Base-by-base conservation (phyloP, 2,329 filamentous ascomycete species). In the Alternaria sp. region DNA sequence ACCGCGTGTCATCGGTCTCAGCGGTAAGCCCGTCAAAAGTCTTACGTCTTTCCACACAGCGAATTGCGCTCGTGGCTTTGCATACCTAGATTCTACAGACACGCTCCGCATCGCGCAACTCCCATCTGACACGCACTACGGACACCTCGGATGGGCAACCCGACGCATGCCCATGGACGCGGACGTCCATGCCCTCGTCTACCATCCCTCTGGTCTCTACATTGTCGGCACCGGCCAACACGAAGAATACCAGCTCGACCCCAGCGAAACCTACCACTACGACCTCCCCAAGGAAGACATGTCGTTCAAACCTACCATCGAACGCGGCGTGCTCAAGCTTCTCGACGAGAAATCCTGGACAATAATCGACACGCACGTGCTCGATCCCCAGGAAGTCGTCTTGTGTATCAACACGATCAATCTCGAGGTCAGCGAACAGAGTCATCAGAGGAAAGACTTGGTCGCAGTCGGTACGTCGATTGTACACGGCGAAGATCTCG, bases 391-490 rank as follows among this genome's bases (percentile, higher is more conserved):
- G 63, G 94, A 97, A 79, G 86, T 88, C 12, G 84, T 96, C 14
- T 89, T 95, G 75, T 92, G 91, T 62, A 87, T 98, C 71, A 89
- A 94, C 76, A 90, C 91, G 5, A 85, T 98, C 39, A 90, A 91
- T 55, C 86, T 99, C 14, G 95, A 98, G 78, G 85, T 96, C 7
- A 97, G 94, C 0, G 95, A 99, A 79, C 88, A 90, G 34, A 97
- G 93, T 0, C 92, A 95, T 74, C 91, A 97, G 75, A 89, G 93
- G 16, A 91, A 89, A 70, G 89, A 91, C 72, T 85, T 98, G 47
- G 86, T 99, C 51, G 88, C 90, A 0, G 89, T 97, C 1, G 95
- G 94, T 14, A 97, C 94, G 0, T 90, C 93, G 1, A 86, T 95
- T 26, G 86, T 89, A n/a, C 90, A 90, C 61, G 95, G 95, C 41